Base-by-base conservation (phyloP, 2,329 filamentous ascomycete genomes). In the Fusarium sp. region DNA sequence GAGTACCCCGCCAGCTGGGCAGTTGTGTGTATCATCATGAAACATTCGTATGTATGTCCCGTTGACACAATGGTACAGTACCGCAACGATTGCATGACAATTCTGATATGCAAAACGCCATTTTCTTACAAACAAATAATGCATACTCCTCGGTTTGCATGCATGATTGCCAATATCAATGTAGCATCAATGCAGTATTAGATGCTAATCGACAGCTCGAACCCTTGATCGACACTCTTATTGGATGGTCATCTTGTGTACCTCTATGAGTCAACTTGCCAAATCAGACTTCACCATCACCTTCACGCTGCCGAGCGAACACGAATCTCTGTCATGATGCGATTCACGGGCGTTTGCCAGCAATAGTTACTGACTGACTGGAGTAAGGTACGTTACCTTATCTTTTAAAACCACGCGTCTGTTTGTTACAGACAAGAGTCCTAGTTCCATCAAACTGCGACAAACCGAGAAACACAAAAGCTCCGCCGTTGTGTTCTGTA, bases 51-150 rank as follows among this genome's bases (percentile, higher is more conserved):
- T 41, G 45, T 39, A 28, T 45, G 44, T 15, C 42, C 24, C 24
- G 42, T 59, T 36, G 56, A 71, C 58, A 67, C 42, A 39, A 51
- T 47, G 36, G 30, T 42, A 61, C 24, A 33, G 36, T 35, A 61
- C 24, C 38, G 28, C 58, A 54, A 28, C 35, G 45, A 58, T 70
- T 65, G 61, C 70, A 65, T 65, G 47, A 70, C 45, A 60, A 42
- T 71, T 68, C 33, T 59, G 61, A 64, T 61, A 70, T 68, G 51
- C 60, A 71, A 73, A 68, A 67, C 62, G 48, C 66, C 57, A 54
- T 68, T 55, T 58, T 61, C 59, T 58, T 59, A 56, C 68, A 38
- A 61, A 58, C n/a, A 72, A 42, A 36, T 58, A 41, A 69, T 73
- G 70, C 70, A 70, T 58, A 24, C 36, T 54, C 41, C 60, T 50